A percentile compares a stretch with the other conserved stretches of the same genome.
Conservation (phyloP, 2,329 filamentous ascomycete species). For the Paraphaeosphaeria minitans region DNA sequence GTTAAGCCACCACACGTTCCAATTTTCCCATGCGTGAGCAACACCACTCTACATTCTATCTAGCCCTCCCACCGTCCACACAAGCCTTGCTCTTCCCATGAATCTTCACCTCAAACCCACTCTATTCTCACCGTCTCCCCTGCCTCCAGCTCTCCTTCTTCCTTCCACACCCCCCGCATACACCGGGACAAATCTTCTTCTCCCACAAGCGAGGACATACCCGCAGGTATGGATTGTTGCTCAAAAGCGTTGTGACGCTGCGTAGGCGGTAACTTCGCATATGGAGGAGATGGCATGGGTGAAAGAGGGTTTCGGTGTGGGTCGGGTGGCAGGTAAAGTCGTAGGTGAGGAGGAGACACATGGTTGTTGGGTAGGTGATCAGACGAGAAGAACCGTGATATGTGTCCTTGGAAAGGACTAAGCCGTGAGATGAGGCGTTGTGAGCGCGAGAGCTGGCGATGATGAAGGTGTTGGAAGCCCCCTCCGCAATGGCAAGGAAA, state of each 20-base stretch:
- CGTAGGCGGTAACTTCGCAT: background rate
- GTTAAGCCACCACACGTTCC: too few relatives aligned
- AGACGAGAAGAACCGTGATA: too few relatives aligned
- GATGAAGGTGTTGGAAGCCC: background rate
- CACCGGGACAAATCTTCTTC: conserved; percentile 23
- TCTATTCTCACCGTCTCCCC: background rate
- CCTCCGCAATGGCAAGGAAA: background rate
- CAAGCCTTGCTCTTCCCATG: too few relatives aligned
- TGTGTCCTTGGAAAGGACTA: too few relatives aligned
- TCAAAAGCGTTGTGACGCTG: background rate
- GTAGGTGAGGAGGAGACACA: conserved; percentile 28
- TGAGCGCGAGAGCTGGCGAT: too few relatives aligned
- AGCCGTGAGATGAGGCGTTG: too few relatives aligned
- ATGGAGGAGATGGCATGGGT: conserved; percentile 19
- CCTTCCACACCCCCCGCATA: conserved; percentile 23
- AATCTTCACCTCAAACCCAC: too few relatives aligned
- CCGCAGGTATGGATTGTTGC: conserved; percentile 13
- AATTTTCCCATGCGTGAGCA: too few relatives aligned
- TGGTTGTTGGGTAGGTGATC: background rate
- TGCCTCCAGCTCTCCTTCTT: background rate
- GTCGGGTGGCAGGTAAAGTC: conserved; percentile 22
- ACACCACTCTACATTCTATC: too few relatives aligned
- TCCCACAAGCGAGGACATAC: conserved; percentile 24
- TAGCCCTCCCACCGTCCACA: too few relatives aligned
- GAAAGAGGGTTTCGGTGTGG: conserved; percentile 23